A percentile compares a stretch with the other conserved stretches of the same genome.
Conservation (phyloP, 1,139 yeast species). For the Lodderomyces parapsilosis region DNA sequence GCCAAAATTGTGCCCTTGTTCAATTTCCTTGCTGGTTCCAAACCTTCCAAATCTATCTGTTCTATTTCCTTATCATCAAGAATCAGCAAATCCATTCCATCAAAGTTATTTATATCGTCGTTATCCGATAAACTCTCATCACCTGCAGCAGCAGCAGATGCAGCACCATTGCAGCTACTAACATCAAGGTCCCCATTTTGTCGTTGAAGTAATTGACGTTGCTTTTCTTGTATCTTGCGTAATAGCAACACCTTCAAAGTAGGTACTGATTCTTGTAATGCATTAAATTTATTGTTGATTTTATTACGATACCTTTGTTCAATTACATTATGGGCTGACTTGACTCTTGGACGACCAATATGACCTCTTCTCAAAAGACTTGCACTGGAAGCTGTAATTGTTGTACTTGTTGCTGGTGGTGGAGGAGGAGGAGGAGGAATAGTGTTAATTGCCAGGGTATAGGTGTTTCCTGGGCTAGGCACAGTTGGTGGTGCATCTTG, state of each 20-base stretch:
- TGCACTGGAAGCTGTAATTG: not conserved
- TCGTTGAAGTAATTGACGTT: constrained; percentile 12
- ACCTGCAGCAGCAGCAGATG: constrained; percentile 8
- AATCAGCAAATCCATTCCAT: constrained; percentile 2
- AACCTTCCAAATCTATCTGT: constrained; percentile 38
- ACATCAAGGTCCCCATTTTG: constrained; percentile 15
- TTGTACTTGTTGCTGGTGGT: not conserved
- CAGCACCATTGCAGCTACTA: not conserved
- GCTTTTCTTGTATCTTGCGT: constrained; percentile 18
- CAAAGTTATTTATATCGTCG: not conserved
- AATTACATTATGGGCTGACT: constrained; percentile 44
- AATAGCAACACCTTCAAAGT: constrained; percentile 34
- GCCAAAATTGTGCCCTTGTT: constrained; percentile 47
- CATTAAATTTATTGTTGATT: constrained; percentile 44
- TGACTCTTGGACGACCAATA: constrained; percentile 19
- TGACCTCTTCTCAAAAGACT: not conserved
- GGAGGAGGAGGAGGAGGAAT: not conserved
- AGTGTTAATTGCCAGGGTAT: too few relatives aligned
- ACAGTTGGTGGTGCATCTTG: constrained; percentile 1
- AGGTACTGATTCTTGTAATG: constrained; percentile 43
- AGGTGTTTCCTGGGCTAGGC: too few relatives aligned
- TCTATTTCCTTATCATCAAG: constrained; percentile 12
- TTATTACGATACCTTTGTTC: constrained; percentile 48
- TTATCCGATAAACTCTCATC: constrained; percentile 3
- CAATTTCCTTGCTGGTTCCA: constrained; percentile 45